Evolutionary conservation across 495 filamentous ascomycete species (phyloP).

Genomic region (Daldinia childiae): DNA sequence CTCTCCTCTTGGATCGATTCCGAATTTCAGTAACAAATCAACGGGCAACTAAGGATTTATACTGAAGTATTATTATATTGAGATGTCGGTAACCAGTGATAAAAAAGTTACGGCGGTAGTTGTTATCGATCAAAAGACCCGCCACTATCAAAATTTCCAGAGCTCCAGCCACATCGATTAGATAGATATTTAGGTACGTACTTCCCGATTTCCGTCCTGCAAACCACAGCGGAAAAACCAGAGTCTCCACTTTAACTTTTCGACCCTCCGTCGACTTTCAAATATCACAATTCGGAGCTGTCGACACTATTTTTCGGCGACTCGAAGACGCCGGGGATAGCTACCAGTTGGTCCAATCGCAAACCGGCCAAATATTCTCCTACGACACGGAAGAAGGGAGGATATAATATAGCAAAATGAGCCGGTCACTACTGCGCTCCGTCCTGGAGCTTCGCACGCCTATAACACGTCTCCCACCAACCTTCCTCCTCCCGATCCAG

Average conservation of each 20-base stretch:
- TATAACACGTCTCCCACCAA: conserved; percentile 45
- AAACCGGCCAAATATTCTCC: background rate
- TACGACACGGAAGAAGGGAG: background rate
- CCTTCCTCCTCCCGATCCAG: conserved; percentile 48
- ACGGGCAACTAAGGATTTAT: background rate
- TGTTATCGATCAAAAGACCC: conserved; percentile 29
- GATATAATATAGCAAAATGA: conserved; percentile 44
- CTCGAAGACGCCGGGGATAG: conserved; percentile 1
- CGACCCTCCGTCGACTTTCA: conserved; percentile 24
- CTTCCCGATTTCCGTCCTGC: too few species aligned
- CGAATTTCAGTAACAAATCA: background rate
- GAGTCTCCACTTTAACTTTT: conserved; percentile 43
- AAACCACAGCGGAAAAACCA: conserved; percentile 22
- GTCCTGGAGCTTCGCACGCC: conserved; percentile 56
- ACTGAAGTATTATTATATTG: background rate
- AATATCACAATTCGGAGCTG: conserved; percentile 21
- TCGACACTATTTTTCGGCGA: conserved; percentile 5
- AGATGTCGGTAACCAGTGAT: conserved; percentile 10
- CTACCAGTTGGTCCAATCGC: conserved; percentile 16
- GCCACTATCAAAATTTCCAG: conserved; percentile 34
- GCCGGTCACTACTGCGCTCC: conserved; percentile 58
- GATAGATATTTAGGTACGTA: background rate
- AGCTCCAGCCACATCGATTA: conserved; percentile 35
- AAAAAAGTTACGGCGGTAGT: conserved; percentile 37
- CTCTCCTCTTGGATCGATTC: background rate